Evolutionary conservation across 176 grass and related monocot species (phyloP).

Genomic region (Carex pumila): DNA sequence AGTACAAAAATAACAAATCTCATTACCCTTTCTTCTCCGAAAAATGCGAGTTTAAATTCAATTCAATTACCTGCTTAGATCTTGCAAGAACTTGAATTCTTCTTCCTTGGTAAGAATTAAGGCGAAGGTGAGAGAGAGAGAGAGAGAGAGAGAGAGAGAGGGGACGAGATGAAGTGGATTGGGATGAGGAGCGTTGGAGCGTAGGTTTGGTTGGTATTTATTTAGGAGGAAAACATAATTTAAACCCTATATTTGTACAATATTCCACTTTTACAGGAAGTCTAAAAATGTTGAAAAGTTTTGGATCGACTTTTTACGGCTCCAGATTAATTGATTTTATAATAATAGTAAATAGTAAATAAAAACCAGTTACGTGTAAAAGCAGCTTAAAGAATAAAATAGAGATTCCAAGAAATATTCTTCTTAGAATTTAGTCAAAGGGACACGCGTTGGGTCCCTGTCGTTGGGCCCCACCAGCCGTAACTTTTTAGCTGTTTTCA

Average conservation of each 20-base stretch:
- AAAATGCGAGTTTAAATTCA: background rate
- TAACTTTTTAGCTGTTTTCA: background rate
- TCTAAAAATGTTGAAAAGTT: background rate
- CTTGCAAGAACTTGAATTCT: background rate
- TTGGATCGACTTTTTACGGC: background rate
- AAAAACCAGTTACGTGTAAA: background rate
- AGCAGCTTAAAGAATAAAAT: background rate
- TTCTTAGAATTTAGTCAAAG: background rate
- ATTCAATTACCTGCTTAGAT: background rate
- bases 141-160: conserved; percentile 7
- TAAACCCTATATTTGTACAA: background rate
- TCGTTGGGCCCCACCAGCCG: background rate
- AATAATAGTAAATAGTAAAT: background rate
- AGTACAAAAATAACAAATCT: background rate
- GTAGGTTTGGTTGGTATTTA: conserved; percentile 6
- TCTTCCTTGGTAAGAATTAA: background rate
- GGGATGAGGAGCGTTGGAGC: background rate
- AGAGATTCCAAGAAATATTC: background rate
- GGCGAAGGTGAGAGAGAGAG: conserved; percentile 2
- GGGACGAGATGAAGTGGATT: background rate
- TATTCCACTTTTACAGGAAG: background rate
- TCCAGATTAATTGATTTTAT: background rate
- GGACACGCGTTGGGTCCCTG: background rate
- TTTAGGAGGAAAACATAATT: background rate
- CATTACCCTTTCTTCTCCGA: background rate